Percentiles rank a stretch among this genome's conserved stretches.
Evolutionary conservation across 352 stramenopile genomes (phyloP).

Genomic region (Phytophthora agathidicida): DNA sequence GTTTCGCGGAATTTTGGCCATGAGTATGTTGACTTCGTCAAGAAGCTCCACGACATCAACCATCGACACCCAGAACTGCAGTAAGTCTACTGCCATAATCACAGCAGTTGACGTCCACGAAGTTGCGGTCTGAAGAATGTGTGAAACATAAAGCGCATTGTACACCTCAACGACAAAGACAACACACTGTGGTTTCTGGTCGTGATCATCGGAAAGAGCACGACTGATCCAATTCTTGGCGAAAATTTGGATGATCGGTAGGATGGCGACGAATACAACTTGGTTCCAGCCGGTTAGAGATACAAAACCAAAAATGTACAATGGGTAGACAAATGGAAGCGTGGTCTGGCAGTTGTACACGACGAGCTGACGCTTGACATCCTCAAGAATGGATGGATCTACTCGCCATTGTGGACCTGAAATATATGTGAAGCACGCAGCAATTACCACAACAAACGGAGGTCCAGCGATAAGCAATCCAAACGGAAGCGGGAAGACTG

Average conservation of each 20-base stretch:
- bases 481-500: slow-evolving; percentile 50
- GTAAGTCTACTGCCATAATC: slow-evolving; percentile 40
- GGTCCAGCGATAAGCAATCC: slow-evolving; percentile 31
- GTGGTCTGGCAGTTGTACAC: slow-evolving; percentile 21
- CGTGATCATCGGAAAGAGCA: slow-evolving; percentile 14
- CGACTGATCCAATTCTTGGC: slow-evolving; percentile 46
- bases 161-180: slow-evolving; percentile 61
- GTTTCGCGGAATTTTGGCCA: slow-evolving; percentile 13
- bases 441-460: slow-evolving; percentile 8
- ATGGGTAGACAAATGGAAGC: slow-evolving; percentile 42
- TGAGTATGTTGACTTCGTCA: slow-evolving; percentile 12
- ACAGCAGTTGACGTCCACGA: slow-evolving; percentile 26
- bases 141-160: slow-evolving; percentile 47
- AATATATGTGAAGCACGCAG: slow-evolving; percentile 19
- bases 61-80: slow-evolving; percentile 38
- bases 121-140: slow-evolving; percentile 42
- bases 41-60: slow-evolving; percentile 22
- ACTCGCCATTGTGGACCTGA: slow-evolving; percentile 10
- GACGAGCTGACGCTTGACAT: slow-evolving; percentile 20
- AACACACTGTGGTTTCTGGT: slow-evolving; percentile 42
- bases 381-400: slow-evolving; percentile 10
- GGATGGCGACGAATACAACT: slow-evolving; percentile 34
- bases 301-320: slow-evolving; percentile 49
- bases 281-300: slow-evolving; percentile 25
- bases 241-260: slow-evolving; percentile 48